phyloP scores from a whole-genome alignment of 2,329 filamentous ascomycete species.

The Tympanopsis confertula region DNA sequence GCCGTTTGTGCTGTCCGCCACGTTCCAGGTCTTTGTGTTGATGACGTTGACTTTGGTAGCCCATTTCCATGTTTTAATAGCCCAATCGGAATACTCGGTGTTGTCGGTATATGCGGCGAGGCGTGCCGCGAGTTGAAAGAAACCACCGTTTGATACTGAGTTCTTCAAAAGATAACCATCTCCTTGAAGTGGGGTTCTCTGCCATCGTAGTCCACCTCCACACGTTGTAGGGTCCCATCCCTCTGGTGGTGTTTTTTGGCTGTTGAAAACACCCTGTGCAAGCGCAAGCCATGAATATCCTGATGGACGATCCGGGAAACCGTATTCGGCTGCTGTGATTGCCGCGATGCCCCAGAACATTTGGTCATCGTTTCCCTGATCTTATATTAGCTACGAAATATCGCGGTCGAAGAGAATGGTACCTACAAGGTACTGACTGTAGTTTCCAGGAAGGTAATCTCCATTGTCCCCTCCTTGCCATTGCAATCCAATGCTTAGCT shows the following conservation, averaged over 20 bases:
- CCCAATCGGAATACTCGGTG: constrained; percentile 43
- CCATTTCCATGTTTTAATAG: constrained; percentile 39
- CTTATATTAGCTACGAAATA: no score
- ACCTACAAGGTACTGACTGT: constrained; percentile 9
- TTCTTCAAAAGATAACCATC: constrained; percentile 45
- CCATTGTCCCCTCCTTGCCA: constrained; percentile 10
- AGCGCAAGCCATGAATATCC: constrained; percentile 32
- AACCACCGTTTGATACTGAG: constrained; percentile 20
- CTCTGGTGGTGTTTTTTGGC: constrained; percentile 33
- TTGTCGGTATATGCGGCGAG: constrained; percentile 46
- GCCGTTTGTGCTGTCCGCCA: constrained; percentile 19
- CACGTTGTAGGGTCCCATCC: constrained; percentile 39
- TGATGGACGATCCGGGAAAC: constrained; percentile 23
- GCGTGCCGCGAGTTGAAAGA: constrained; percentile 29
- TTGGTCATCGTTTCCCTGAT: constrained; percentile 38
- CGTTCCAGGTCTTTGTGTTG: background rate
- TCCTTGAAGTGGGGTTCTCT: constrained; percentile 47
- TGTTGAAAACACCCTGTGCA: constrained; percentile 41
- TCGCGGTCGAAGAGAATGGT: no score
- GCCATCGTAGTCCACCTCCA: constrained; percentile 44
- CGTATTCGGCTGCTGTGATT: constrained; percentile 31
- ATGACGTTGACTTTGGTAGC: constrained; percentile 10
- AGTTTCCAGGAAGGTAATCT: constrained; percentile 21
- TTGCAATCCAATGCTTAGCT: background rate
- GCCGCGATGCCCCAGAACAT: constrained; percentile 34